Conservation (phyloP, 768 basidiomycete genomes). For the Tephrocybe sp. region DNA sequence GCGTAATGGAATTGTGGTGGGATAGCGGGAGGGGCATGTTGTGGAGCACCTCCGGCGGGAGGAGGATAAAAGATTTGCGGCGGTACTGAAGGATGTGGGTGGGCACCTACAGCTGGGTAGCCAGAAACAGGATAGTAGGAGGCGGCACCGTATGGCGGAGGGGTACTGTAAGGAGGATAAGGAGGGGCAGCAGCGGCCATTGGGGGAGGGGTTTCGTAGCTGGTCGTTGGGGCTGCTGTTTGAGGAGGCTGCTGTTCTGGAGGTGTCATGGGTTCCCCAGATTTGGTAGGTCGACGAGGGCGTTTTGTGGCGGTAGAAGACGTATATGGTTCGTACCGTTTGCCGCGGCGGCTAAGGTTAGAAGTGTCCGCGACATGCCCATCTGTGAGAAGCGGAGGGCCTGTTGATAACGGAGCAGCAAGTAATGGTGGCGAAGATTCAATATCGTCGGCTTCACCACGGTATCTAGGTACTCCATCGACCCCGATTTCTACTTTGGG, state of each 20-base stretch:
- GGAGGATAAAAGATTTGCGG: conserved; percentile 10
- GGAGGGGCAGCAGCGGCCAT: background rate
- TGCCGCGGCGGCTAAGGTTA: conserved; percentile 9
- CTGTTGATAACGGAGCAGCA: conserved; percentile 42
- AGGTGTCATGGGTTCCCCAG: conserved; percentile 12
- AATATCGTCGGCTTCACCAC: conserved; percentile 79
- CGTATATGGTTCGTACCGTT: conserved; percentile 19
- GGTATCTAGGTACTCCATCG: conserved; percentile 81
- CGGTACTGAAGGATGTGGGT: conserved; percentile 7
- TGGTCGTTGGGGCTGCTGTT: background rate
- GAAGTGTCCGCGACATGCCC: conserved; percentile 37
- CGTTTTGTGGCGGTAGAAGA: conserved; percentile 12
- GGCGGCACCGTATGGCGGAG: conserved; percentile 10
- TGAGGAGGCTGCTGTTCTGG: conserved; percentile 11
- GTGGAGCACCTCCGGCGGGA: conserved; percentile 2
- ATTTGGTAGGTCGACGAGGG: conserved; percentile 14
- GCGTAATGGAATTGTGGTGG: conserved; percentile 4
- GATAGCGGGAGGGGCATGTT: background rate
- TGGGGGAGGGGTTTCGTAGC: conserved; percentile 3
- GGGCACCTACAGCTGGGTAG: conserved; percentile 11
- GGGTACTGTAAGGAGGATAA: background rate
- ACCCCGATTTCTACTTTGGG: conserved; percentile 85
- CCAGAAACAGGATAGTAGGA: conserved; percentile 13
- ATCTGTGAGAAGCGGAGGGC: conserved; percentile 50
- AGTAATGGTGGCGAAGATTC: conserved; percentile 43